Evolutionary conservation across 83 land plant species (phyloP).

Genomic region (Picea abies): DNA sequence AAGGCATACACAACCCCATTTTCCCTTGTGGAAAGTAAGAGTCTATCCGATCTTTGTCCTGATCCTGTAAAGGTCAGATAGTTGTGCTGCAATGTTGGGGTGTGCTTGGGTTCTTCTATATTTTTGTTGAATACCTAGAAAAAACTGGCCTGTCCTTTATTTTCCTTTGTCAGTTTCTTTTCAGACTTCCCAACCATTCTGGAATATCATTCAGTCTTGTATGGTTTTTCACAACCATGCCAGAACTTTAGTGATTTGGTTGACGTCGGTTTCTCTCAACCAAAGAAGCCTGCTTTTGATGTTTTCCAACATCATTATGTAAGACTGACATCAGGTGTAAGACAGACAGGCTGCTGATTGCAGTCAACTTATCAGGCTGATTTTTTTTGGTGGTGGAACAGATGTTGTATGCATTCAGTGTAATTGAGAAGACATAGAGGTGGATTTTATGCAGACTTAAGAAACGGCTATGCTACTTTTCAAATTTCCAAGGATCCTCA

Average conservation of each 20-base stretch:
- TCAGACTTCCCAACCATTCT: conserved; percentile 1
- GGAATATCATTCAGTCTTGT: neutral
- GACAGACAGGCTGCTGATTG: neutral
- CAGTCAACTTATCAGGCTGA: neutral
- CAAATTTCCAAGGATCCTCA: neutral
- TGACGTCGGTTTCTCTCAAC: neutral
- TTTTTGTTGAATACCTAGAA: neutral
- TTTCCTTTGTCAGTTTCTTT: conserved; percentile 1
- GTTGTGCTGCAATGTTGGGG: neutral
- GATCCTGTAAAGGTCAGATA: neutral
- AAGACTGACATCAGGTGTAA: neutral
- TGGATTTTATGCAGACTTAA: neutral
- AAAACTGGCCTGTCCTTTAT: neutral
- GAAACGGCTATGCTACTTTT: neutral
- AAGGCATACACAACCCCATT: neutral
- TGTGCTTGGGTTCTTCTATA: neutral
- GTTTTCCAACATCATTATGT: neutral
- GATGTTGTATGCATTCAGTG: neutral
- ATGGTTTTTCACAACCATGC: neutral
- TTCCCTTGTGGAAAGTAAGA: neutral
- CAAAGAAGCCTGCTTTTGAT: neutral
- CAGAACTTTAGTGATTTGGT: neutral
- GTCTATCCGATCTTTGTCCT: neutral
- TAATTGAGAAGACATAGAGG: neutral
- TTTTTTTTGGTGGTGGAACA: neutral